Evolutionary conservation across 148 eudicot genomes (phyloP).

Genomic region (Agrostemma githago): DNA sequence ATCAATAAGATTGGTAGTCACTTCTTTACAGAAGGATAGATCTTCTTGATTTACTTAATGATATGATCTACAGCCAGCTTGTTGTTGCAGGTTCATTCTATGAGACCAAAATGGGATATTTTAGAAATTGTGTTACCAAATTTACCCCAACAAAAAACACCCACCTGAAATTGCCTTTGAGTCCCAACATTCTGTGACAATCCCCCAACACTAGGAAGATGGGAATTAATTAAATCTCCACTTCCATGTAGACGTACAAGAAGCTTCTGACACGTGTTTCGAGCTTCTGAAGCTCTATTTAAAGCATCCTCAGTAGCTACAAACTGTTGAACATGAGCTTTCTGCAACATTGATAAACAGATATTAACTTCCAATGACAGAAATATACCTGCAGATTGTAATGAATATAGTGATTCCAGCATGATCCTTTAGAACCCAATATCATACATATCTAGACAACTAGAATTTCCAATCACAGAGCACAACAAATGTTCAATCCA

Average conservation of each 20-base stretch:
- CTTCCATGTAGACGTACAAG: conserved; percentile 77
- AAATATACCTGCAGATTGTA: background rate
- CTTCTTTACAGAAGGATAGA: background rate
- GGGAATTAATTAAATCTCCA: conserved; percentile 56
- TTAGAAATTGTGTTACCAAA: background rate
- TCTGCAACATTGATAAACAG: conserved; percentile 37
- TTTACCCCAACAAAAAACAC: conserved; percentile 1
- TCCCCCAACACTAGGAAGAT: conserved; percentile 48
- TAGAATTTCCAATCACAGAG: conserved; percentile 1
- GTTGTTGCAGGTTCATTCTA: background rate
- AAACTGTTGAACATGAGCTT: conserved; percentile 99
- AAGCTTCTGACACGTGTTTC: conserved; percentile 64
- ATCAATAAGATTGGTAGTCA: background rate
- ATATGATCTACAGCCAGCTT: background rate
- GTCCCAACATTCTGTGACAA: conserved; percentile 76
- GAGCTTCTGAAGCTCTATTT: conserved; percentile 92
- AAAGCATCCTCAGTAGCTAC: conserved; percentile 97
- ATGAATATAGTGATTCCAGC: background rate
- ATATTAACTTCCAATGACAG: background rate
- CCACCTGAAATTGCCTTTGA: conserved; percentile 90
- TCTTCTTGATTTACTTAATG: background rate
- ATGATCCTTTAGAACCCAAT: conserved; percentile 4
- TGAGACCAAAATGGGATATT: background rate
- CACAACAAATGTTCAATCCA: background rate
- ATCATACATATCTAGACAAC: background rate